Percentiles rank a stretch among this genome's conserved stretches.
These are phyloP conservation scores for Cucumis sativus DNA, from an alignment of 306 rosid species.

Conservation along the genomic window DNA sequence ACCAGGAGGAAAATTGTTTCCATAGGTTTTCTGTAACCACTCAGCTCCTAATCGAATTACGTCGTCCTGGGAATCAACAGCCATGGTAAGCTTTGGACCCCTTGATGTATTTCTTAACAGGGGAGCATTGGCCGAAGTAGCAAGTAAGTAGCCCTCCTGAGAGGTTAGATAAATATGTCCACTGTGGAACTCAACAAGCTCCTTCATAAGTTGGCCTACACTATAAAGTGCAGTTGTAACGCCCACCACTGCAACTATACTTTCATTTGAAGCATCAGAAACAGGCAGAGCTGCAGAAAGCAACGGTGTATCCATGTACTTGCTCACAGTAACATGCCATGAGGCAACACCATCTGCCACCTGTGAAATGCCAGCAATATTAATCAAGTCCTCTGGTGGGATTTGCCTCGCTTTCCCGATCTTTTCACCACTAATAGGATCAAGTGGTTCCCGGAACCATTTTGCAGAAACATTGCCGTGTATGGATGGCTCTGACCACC, in stretches of 20 bases:
- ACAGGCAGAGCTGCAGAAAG: constrained; percentile 98
- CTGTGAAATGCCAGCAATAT: constrained; percentile 76
- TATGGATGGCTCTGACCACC: constrained; percentile 51
- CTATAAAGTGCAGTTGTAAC: constrained; percentile 90
- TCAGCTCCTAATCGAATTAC: constrained; percentile 58
- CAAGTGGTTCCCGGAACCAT: constrained; percentile 92
- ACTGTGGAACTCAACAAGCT: constrained; percentile 78
- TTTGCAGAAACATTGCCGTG: constrained; percentile 68
- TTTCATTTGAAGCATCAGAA: constrained; percentile 69
- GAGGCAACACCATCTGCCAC: constrained; percentile 95
- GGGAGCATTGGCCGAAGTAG: constrained; percentile 81
- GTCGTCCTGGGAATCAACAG: constrained; percentile 58
- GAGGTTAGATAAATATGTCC: constrained; percentile 93
- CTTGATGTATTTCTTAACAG: constrained; percentile 47
- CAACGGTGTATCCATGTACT: constrained; percentile 79
- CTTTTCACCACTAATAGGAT: constrained; percentile 77
- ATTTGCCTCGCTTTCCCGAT: constrained; percentile 73
- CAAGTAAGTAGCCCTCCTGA: constrained; percentile 75
- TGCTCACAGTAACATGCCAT: constrained; percentile 97
- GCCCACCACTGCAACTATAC: constrained; percentile 89
- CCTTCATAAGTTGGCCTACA: constrained; percentile 92
- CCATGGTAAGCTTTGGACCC: constrained; percentile 70
- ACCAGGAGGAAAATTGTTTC: constrained; percentile 51
- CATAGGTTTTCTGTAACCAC: constrained; percentile 58
- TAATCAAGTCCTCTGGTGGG: constrained; percentile 80